Evolutionary conservation across 2,329 filamentous ascomycete species (phyloP), one percentile per base, ranked within the genome.

Genomic region (Fusarium nurragi): DNA sequence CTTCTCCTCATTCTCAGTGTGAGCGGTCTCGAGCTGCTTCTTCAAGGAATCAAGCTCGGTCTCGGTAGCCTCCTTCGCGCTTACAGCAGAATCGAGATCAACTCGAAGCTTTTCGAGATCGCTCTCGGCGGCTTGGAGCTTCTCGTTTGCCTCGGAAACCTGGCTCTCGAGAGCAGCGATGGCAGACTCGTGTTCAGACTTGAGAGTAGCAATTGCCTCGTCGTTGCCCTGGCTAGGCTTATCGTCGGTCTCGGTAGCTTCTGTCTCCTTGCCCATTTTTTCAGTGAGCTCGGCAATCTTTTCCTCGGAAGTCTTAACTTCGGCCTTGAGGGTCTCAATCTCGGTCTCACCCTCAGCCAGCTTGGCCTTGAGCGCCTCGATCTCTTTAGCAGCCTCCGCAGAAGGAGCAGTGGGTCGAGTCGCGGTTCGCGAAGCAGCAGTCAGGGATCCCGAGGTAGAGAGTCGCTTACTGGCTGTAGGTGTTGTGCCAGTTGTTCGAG

Each of bases 321-420:
- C 83, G 7, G 79, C 78, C 73, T 85, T 86, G 26, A 89, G 80
- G 13, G 82, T 76, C 51, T 84, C 80, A 11, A 89, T 83, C 70
- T 88, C 84, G 8, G 80, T 74, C 69, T 89, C 86, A 62, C 85
- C 86, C 28, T 85, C 81, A 6, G 80, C 78, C 21, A 90, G 78
- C 75, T 88, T 88, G 9, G 79, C 74, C 77, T 86, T 89, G 39
- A 90, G 79, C 41, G 86, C 83, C 46, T 89, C 86, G 5, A 86
- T 77, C 69, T 87, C 86, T 76, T 86, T 88, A 19, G 81, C 73
- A 9, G 76, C 66, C 12, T 81, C 78, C 16, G 79, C 73, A 21
- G 80, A 78, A 30, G 79, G 74, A 38, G 79, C 70, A n/a, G 79
- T 54, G 6, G 77, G 73, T 64, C 84, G 81, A 49, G 79, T 54